These are phyloP conservation scores for Dendrobium huoshanense DNA, from an alignment of 106 monocot species.

Conservation along the genomic window DNA sequence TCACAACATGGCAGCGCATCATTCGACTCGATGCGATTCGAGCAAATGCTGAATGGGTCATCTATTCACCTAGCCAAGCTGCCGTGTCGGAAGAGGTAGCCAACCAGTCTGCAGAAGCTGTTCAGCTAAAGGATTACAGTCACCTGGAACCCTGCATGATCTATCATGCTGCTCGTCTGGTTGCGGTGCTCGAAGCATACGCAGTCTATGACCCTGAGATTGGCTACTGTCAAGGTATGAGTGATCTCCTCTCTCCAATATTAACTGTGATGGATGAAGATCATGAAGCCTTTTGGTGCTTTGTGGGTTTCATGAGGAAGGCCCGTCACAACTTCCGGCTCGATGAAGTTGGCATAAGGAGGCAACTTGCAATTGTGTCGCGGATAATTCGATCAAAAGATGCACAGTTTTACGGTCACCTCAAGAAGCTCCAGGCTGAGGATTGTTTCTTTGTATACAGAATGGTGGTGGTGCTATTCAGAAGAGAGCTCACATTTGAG, in stretches of 20 bases:
- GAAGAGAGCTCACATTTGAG: conserved; percentile 78
- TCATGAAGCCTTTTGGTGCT: conserved; percentile 84
- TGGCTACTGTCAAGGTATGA: conserved; percentile 97
- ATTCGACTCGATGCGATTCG: conserved; percentile 78
- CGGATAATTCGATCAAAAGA: conserved; percentile 81
- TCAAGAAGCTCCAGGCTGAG: conserved; percentile 80
- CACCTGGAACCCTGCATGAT: conserved; percentile 75
- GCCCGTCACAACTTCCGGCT: conserved; percentile 88
- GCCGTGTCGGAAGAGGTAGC: conserved; percentile 41
- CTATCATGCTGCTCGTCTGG: conserved; percentile 71
- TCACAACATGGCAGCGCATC: conserved; percentile 78
- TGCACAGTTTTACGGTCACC: conserved; percentile 55
- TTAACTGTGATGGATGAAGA: conserved; percentile 76
- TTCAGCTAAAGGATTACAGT: conserved; percentile 60
- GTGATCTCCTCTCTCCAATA: conserved; percentile 76
- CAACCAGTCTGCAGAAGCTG: conserved; percentile 29
- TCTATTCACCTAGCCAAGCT: conserved; percentile 45
- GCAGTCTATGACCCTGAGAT: conserved; percentile 75
- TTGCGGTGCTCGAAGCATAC: conserved; percentile 75
- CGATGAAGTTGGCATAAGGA: conserved; percentile 79
- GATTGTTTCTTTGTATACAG: conserved; percentile 93
- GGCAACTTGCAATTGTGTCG: conserved; percentile 59
- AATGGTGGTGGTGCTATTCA: conserved; percentile 85
- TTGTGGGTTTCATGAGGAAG: conserved; percentile 85
- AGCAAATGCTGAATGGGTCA: conserved; percentile 74